Evolutionary conservation across 83 land plant species (phyloP), one percentile per base, ranked within the genome.

Genomic region (Thuja plicata): DNA sequence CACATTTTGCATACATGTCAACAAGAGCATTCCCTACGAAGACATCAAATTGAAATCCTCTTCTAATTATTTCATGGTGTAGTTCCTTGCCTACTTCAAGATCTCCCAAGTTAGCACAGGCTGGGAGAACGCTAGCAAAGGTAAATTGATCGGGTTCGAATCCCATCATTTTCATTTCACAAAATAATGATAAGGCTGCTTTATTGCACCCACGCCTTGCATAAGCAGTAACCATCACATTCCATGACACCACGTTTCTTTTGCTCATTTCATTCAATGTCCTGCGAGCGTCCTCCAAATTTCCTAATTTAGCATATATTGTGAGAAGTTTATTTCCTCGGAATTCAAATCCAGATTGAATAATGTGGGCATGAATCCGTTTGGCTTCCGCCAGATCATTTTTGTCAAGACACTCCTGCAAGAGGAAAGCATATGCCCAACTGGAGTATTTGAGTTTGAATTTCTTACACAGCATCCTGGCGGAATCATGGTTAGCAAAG

Each of bases 21-120:
- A 66, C 73, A 66, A 66, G 73, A 11, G 73, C 73, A 93, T 66
- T 66, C 73, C 73, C 30, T 24, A 66, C 73, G n/a, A 66, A 66
- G n/a, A 24, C 32, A 66, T 66, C 73, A 66, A 24, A 66, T 9
- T 66, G 32, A 66, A 66, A 66, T 8, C 73, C 73, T 24, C 73
- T 27, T 66, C 73, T 66, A 27, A 27, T 66, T 8, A 66, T 66
- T 66, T 66, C 73, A 8, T 8, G n/a, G 30, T 66, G 73, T 66
- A 66, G 73, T 66, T 66, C 73, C 73, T 66, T 66, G 9, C 73
- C 73, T 66, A 66, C 10, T 66, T 66, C 73, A 66, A 66, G 73
- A 66, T 27, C 41, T 38, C 84, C 84, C 45, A 41, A 17, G 45
- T 81, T 37, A 81, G 45, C 45, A n/a, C 84, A 81, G 84, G 84